A percentile compares a stretch with the other conserved stretches of the same genome.
Evolutionary conservation across 2,329 filamentous ascomycete genomes (phyloP).

Genomic region (Fusarium proliferatum): DNA sequence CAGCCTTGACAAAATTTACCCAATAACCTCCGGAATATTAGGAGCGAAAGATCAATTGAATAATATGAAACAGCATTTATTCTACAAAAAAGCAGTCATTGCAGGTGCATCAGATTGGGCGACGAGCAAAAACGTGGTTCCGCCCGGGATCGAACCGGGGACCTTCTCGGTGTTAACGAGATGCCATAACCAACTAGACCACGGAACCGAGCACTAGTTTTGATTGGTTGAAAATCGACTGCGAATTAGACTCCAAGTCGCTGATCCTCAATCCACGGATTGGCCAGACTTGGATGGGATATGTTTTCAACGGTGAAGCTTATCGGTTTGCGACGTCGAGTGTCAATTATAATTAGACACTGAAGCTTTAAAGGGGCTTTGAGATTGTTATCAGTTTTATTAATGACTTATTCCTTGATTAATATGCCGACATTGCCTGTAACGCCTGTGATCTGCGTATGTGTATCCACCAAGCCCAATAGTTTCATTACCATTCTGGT

Average conservation of each 20-base stretch:
- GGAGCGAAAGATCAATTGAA: rapidly evolving
- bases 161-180: not conserved
- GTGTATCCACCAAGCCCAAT: not conserved
- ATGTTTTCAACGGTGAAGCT: not conserved
- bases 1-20: no score
- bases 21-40: rapidly evolving
- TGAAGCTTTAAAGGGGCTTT: no score
- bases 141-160: not conserved
- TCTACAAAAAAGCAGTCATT: not conserved
- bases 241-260: not conserved
- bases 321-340: not conserved
- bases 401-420: not conserved
- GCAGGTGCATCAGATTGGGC: rapidly evolving
- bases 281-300: not conserved
- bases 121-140: not conserved
- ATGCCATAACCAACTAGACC: conserved; percentile 8
- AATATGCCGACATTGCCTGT: not conserved
- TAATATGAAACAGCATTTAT: rapidly evolving
- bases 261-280: rapidly evolving
- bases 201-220: not conserved
- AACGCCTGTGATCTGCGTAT: not conserved
- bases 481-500: not conserved
- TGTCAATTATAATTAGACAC: not conserved
- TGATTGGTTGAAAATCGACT: rapidly evolving
- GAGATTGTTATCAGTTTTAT: not conserved